Base-by-base conservation (phyloP, 2,329 filamentous ascomycete genomes). In the Dryadomyces quercus-mongolicae region DNA sequence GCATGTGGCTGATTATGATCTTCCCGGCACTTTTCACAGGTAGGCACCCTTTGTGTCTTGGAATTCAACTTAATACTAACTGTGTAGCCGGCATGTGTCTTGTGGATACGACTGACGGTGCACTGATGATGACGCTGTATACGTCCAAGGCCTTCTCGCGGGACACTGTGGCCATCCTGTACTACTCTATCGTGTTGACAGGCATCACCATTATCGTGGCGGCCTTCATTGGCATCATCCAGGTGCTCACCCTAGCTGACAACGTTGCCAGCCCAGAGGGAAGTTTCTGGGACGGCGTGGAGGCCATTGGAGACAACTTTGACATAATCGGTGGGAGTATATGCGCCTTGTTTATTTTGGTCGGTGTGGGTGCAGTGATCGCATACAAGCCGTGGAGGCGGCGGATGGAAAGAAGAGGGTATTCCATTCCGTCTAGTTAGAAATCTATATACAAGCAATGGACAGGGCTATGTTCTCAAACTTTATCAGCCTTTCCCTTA, bases 61-160 rank as follows among this genome's bases (percentile, higher is more conserved):
- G 2, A 1, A 15, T 49, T 2, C 10, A n/a, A 16, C 2, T 21
- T 5, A n/a, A n/a, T n/a, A 18, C n/a, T 42, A 13, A 34, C 12
- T 16, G 22, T 42, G 42, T 16, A 85, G 88, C 86, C 1, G 93
- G 89, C 56, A 97, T 98, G 93, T 96, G 91, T 67, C 76, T 97
- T 21, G 74, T 97, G 6, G 93, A 97, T 68, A 96, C 91, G 0
- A 86, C 84, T 0, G 93, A 97, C 62, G 92, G 92, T 22, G 92
- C 92, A 1, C 75, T 96, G 20, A 97, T 97, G 91, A 91, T 95
- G 81, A 84, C 86, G 0, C 74, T 97, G 1, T 97, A 98, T 69
- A 90, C 91, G 0, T 86, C 85, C 43, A 88, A 80, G 57, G 74
- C 85, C 34, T 84, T 94, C 49, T 83, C 88, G 0, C 76, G 86